Evolutionary conservation across 1,284 basidiomycete genomes (phyloP), one percentile per base, ranked within the genome.

Genomic region (Pterulicium gracile): DNA sequence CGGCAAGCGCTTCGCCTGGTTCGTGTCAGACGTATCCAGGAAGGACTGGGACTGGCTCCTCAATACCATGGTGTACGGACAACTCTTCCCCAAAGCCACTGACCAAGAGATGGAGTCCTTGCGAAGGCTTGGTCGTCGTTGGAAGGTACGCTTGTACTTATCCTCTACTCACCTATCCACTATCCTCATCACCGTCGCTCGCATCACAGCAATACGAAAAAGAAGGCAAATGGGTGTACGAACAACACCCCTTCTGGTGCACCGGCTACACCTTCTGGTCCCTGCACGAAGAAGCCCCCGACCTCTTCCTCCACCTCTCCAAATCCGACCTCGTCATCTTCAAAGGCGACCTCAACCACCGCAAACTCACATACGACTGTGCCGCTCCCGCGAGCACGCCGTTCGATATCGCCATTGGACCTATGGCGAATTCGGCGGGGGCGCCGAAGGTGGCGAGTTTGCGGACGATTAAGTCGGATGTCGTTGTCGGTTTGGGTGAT

Each of bases 171-270:
- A 35, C 15, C 10, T 24, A 40, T 27, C 43, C 13, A 40, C 47
- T 49, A 51, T 48, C 51, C 41, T 44, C 24, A 35, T 15, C 34
- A 21, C 36, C 5, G 7, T 39, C 36, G 5, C 19, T 7, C 15
- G n/a, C 21, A 18, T 47, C 45, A 3, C 49, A 85, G 86, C 77
- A 89, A 77, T 98, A 97, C 62, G 92, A 92, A 64, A 83, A 79
- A 59, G 83, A 95, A 60, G 91, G 91, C 42, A 89, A 84, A 69
- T 96, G 91, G 88, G 77, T 91, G 44, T 98, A 96, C 62, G 91
- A 97, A 63, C 88, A 93, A 64, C 95, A 97, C 57, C 90, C 94
- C 15, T 95, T 93, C 77, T 95, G 91, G 91, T 92, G 88, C 64
- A 88, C 88, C 18, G 89, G 90, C n/a, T 93, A 89, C 67, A 93